Evolutionary conservation across 768 basidiomycete genomes (phyloP), one percentile per base, ranked within the genome.

Genomic region (Daedaleopsis sinensis): DNA sequence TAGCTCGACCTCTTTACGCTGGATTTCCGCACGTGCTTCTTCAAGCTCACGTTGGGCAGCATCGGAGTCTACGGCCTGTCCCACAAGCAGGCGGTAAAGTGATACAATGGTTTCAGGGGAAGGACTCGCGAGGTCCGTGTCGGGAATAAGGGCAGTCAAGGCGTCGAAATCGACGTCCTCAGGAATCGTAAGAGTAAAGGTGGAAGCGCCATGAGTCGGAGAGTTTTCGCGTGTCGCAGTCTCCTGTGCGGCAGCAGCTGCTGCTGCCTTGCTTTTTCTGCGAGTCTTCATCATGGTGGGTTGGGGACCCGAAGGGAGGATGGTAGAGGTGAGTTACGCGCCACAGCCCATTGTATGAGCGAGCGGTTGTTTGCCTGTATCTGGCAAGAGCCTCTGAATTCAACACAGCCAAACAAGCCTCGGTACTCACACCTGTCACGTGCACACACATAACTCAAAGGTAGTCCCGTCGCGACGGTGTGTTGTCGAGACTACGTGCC

Each of bases 1-100:
- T 38, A 94, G 77, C 72, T 95, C 93, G 2, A 94, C 78, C 57
- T 93, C 91, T 72, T 88, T 89, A 73, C 82, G 83, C 67, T 90
- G 84, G 11, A 79, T 70, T 50, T 87, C 85, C 3, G 91, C 91
- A 46, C 80, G 85, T 59, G 82, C 74, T 63, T 88, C 89, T 71
- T 94, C 93, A 37, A 90, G 73, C 61, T 91, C 88, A 54, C 84
- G 77, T 52, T 84, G 81, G 3, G 80, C 73, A 59, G 73, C 76
- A 56, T 91, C 87, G 18, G 84, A 70, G 58, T 85, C 84, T 1
- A 77, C 70, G 7, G 79, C 79, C 61, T 91, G 87, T 0, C 81
- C 78, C 9, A 87, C 72, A 18, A 93, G 69, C 19, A 85, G 74
- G 56, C 85, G 80, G 73, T 92, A 93, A 0, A 93, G 69, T 4